These are phyloP conservation scores for Blastomyces parvus DNA, from an alignment of 2,329 filamentous ascomycete genomes.

Conservation along the genomic window DNA sequence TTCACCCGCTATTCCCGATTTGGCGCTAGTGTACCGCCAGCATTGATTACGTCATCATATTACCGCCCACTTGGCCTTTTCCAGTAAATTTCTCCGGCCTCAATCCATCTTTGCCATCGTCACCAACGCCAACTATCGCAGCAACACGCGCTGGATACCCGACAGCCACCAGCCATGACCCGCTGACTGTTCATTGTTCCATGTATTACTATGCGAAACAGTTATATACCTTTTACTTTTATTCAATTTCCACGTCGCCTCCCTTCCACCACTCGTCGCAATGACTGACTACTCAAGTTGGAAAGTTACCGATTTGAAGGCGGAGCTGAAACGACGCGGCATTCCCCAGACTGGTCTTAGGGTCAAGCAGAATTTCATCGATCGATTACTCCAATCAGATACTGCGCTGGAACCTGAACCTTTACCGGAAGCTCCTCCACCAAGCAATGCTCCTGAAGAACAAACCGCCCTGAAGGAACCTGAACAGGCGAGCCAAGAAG, in stretches of 20 bases:
- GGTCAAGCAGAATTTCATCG: slow-evolving; percentile 54
- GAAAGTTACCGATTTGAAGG: slow-evolving; percentile 66
- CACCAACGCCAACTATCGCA: not conserved
- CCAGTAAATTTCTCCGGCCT: slow-evolving; percentile 1
- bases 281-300: slow-evolving; percentile 50
- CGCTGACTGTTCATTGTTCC: not conserved
- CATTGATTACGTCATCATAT: not conserved
- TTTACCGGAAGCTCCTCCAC: slow-evolving; percentile 12
- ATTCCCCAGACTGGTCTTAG: slow-evolving; percentile 61
- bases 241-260: not conserved
- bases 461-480: not conserved
- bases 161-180: not conserved
- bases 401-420: slow-evolving; percentile 14
- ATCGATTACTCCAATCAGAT: slow-evolving; percentile 47
- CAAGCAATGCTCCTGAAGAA: slow-evolving; percentile 4
- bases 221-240: not conserved
- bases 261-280: not conserved
- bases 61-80: not conserved
- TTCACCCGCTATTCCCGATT: not conserved
- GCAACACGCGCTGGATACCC: not conserved
- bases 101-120: not conserved
- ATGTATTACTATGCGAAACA: not conserved
- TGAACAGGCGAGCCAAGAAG: not conserved
- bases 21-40: not conserved
- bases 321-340: slow-evolving; percentile 63